phyloP scores from a whole-genome alignment of 2,329 filamentous ascomycete species.

The Pseudofabraea citricarpa region DNA sequence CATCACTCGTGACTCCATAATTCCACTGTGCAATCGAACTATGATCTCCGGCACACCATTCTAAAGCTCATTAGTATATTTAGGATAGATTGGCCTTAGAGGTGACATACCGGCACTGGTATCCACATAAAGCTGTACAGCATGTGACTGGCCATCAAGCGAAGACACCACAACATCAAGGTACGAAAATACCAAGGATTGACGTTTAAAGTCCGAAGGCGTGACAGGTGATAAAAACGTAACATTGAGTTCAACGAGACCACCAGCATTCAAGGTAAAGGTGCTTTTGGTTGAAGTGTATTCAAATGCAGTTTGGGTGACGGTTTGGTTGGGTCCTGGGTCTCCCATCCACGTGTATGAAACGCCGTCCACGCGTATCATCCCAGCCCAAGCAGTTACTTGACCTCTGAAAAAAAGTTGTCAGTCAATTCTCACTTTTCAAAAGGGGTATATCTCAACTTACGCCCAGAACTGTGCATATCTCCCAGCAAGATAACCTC shows the following conservation, averaged over 20 bases:
- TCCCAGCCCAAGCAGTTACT: slow-evolving; percentile 60
- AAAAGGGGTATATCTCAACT: slow-evolving; percentile 23
- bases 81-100: slow-evolving; percentile 1
- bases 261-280: slow-evolving; percentile 61
- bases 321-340: slow-evolving; percentile 40
- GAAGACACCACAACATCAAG: slow-evolving; percentile 59
- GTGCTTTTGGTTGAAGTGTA: slow-evolving; percentile 71
- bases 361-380: slow-evolving; percentile 62
- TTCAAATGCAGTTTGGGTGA: slow-evolving; percentile 57
- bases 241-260: slow-evolving; percentile 58
- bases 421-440: not conserved
- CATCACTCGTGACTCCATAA: slow-evolving; percentile 38
- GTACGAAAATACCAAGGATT: slow-evolving; percentile 69
- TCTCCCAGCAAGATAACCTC: slow-evolving; percentile 61
- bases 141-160: slow-evolving; percentile 55
- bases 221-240: slow-evolving; percentile 69
- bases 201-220: slow-evolving; percentile 58
- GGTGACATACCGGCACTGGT: slow-evolving; percentile 57
- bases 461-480: slow-evolving; percentile 69
- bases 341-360: slow-evolving; percentile 65
- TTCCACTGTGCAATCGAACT: slow-evolving; percentile 57
- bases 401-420: slow-evolving; percentile 37
- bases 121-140: slow-evolving; percentile 68
- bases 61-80: slow-evolving; percentile 33
- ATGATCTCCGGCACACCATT: slow-evolving; percentile 66